Conservation (phyloP, 305 asterid genomes). For the Caryopteris hybrid region DNA sequence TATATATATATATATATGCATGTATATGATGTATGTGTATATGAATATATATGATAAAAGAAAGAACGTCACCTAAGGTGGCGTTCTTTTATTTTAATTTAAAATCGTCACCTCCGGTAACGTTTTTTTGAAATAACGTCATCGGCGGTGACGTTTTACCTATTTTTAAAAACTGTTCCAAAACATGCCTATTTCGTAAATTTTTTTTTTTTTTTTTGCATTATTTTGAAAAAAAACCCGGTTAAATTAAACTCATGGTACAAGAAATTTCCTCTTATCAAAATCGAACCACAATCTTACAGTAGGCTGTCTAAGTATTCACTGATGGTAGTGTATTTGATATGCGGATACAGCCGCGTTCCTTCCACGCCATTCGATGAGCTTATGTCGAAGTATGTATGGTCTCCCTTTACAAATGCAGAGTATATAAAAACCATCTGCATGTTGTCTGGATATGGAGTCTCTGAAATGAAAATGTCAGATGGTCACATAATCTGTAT, state of each 20-base stretch:
- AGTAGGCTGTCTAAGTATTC: constrained; percentile 51
- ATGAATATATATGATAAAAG: too few relatives aligned
- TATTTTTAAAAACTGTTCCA: too few relatives aligned
- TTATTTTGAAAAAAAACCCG: too few relatives aligned
- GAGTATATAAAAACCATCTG: constrained; percentile 80
- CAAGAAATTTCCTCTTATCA: neutral
- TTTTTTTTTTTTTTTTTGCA: too few relatives aligned
- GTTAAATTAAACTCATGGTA: neutral
- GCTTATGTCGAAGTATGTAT: constrained; percentile 55
- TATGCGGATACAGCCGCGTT: constrained; percentile 57
- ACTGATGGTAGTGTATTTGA: constrained; percentile 69
- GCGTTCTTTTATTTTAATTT: too few relatives aligned
- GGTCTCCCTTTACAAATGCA: constrained; percentile 81
- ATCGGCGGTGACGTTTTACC: too few relatives aligned
- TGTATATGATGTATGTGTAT: too few relatives aligned
- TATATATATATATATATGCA: too few relatives aligned
- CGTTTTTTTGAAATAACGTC: too few relatives aligned
- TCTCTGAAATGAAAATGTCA: constrained; percentile 42
- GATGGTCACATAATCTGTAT: neutral
- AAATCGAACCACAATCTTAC: constrained; percentile 22
- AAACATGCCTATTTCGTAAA: too few relatives aligned
- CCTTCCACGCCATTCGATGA: constrained; percentile 66
- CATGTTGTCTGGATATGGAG: constrained; percentile 76
- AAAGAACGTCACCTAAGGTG: too few relatives aligned
- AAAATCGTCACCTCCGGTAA: too few relatives aligned